Conservation (phyloP, 129 eudicot species). For the Mikania micrantha region DNA sequence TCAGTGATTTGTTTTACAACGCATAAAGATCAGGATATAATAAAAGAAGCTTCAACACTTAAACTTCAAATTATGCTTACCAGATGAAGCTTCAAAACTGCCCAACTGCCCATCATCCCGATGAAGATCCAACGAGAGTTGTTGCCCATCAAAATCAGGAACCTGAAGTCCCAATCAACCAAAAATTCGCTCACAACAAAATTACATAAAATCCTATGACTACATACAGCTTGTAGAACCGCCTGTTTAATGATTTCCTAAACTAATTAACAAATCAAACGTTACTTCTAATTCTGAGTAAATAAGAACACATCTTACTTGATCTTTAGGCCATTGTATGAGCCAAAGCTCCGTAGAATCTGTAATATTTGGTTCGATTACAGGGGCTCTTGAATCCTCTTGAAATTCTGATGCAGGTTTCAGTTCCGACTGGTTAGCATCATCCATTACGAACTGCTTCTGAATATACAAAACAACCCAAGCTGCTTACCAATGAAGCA, state of each 20-base stretch:
- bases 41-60: not conserved
- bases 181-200: conserved; percentile 1
- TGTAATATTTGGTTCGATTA: conserved; percentile 33
- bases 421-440: conserved; percentile 30
- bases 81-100: conserved; percentile 50
- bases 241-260: not conserved
- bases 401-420: conserved; percentile 44
- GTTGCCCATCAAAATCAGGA: conserved; percentile 66
- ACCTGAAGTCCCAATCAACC: conserved; percentile 30
- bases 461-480: not conserved
- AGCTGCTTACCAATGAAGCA: not conserved
- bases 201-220: not conserved
- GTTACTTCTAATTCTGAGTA: not conserved
- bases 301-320: conserved; percentile 19
- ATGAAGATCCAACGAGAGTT: conserved; percentile 46
- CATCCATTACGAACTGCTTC: conserved; percentile 23
- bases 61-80: conserved; percentile 26
- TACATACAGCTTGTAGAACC: not conserved
- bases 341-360: conserved; percentile 79
- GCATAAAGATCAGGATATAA: not conserved
- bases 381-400: conserved; percentile 45
- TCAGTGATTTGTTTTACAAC: not conserved
- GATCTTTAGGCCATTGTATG: conserved; percentile 60
- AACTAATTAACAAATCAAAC: conserved; percentile 4
- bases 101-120: conserved; percentile 47